Base-by-base conservation (phyloP, 768 basidiomycete species). In the Auriscalpium vulgare region DNA sequence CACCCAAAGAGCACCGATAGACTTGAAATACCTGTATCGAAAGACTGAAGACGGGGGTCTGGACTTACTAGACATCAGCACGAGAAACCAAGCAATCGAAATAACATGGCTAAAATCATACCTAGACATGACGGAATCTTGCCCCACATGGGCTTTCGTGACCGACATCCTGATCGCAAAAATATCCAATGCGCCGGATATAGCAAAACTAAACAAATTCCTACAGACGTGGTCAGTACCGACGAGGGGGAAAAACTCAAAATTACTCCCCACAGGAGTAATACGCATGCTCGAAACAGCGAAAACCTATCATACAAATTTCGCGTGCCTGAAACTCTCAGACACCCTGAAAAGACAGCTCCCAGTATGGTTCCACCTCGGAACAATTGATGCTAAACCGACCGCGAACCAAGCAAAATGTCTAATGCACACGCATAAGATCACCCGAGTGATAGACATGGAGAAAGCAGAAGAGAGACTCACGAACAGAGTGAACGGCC, bases 321-420 rank as follows among this genome's bases (percentile, higher is more conserved):
- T 65, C 4, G 46, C 40, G 0, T 40, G 59, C 0, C 8, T 57
- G 1, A 44, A 50, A 11, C 1, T 65, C 0, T 10, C 55, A 1
- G 2, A 16, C 0, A 2, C 47, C 0, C 47, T 62, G 0, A 54
- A 53, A 29, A 9, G n/a, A 1, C 13, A 51, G 23, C 54, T 65
- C 0, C 64, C 62, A 0, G 57, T 57, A 0, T 66, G 63, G 63
- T 47, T 8, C 23, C 65, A 65, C 40, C 4, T 61, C 5, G 49
- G 50, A 1, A 45, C 55, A 2, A 37, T 16, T 29, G 53, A 13
- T 10, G 51, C 11, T 17, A n/a, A 9, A 13, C n/a, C n/a, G n/a
- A n/a, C 14, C 10, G 34, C 6, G 29, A 23, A 10, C 9, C 37
- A 13, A 37, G n/a, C 19, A 4, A 3, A 47, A 2, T 63, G 61